phyloP scores from a whole-genome alignment of 306 rosid genomes.

The Delonix regia region DNA sequence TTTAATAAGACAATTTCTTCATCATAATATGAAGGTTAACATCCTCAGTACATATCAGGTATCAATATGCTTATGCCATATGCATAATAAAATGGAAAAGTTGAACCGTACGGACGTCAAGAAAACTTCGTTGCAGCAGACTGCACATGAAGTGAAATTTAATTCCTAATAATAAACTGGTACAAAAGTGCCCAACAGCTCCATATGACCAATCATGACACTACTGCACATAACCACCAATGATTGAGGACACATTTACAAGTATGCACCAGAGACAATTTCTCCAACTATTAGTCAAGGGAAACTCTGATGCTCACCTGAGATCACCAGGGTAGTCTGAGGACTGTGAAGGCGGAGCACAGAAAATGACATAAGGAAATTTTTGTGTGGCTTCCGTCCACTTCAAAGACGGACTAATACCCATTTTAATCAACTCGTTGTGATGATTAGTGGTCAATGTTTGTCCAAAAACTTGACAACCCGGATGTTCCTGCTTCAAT shows the following conservation, averaged over 20 bases:
- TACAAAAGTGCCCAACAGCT: not conserved
- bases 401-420: constrained; percentile 76
- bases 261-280: not conserved
- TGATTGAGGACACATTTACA: constrained; percentile 17
- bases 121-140: constrained; percentile 9
- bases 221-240: not conserved
- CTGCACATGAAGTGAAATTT: not conserved
- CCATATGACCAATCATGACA: not conserved
- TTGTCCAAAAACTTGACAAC: constrained; percentile 80
- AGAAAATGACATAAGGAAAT: constrained; percentile 81
- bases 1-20: not conserved
- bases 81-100: not conserved
- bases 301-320: constrained; percentile 52
- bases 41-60: not conserved
- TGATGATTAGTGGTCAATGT: constrained; percentile 81
- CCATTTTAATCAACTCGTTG: constrained; percentile 68
- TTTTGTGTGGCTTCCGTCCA: constrained; percentile 48
- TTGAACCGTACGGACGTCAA: not conserved
- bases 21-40: not conserved
- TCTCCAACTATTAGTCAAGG: not conserved
- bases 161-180: not conserved
- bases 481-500: constrained; percentile 67
- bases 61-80: not conserved
- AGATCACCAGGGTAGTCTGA: constrained; percentile 77
- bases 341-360: constrained; percentile 86